Base-by-base conservation (phyloP, 768 basidiomycete species). In the Boletus rubropictus region DNA sequence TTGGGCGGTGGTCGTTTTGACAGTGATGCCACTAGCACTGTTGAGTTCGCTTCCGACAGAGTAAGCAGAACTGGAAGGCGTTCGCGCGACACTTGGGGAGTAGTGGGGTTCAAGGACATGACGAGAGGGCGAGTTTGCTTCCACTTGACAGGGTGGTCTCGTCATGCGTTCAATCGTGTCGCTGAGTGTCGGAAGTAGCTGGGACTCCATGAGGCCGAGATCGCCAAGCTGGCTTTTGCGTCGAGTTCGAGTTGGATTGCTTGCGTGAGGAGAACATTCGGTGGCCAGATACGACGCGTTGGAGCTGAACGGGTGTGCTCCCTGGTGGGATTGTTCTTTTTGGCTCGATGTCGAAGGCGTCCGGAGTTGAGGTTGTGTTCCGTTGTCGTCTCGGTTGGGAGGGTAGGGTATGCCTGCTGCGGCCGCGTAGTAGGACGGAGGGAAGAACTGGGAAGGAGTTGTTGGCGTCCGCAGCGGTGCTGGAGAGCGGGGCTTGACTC, bases 131-230 rank as follows among this genome's bases (percentile, higher is more conserved):
- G 59, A 33, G 29, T 31, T 49, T 14, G 49, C 4, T 21, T 44
- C 46, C 11, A 50, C 48, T 44, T 65, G 65, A 33, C 70, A 70
- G 1, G 79, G 77, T 12, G 73, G 68, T 42, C 74, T 69, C 3
- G 86, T 88, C 86, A 88, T 89, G 38, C 79, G 76, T 54, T 82
- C 77, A 31, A 89, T 75, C 0, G 86, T 89, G 46, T 87, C 85
- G 34, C 78, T 73, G 29, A 89, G 69, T 15, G 84, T 82, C 8
- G 86, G 86, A 31, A 88, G 62, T 4, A 88, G 69, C 22, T 84
- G 77, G 0, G 78, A 69, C 52, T 89, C 85, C 25, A 86, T 61
- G 22, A 80, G 68, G 6, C 81, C 79, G 4, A 86, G 65, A 42
- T 79, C 79, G 10, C 65, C 70, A 15, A 78, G 63, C 43, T 76